Evolutionary conservation across 2,329 filamentous ascomycete genomes (phyloP), one percentile per base, ranked within the genome.

Genomic region (Gremmenia infestans): DNA sequence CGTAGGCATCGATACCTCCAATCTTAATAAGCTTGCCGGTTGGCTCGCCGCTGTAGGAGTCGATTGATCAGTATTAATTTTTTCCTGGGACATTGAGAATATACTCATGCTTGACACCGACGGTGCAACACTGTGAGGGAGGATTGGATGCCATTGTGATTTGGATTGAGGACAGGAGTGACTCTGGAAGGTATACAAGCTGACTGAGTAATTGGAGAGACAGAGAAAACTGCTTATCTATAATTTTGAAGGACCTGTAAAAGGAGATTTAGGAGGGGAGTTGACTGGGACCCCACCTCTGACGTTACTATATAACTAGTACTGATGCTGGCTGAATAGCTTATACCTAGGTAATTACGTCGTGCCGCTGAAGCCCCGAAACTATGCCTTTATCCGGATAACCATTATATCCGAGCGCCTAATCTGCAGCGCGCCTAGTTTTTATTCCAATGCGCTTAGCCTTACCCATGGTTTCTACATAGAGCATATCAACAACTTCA

Each of bases 61-160:
- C 48, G 57, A 43, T 42, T 15, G 23, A n/a, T n/a, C 32, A 14
- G 22, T 54, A 56, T 55, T 40, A 47, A 32, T 5, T 28, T 48
- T 15, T 35, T 36, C 19, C 9, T 19, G 19, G 28, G 28, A 15
- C n/a, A 22, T 32, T 49, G 22, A 36, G 12, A 11, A 55, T 59
- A 32, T 64, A 70, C 68, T 69, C 63, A 48, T 70, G 68, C 54
- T 67, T 70, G 4, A 70, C 60, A 53, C 69, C 69, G 40, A 67
- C 53, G 9, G 68, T 68, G 59, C 69, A 71, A 54, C 69, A 71
- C 47, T 57, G 56, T n/a, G 62, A 58, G 11, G 69, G 69, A 22
- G 66, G 64, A 17, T 70, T 63, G 19, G 69, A 70, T 17, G 69
- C 66, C 69, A 71, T 71, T 55, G 36, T 66, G 43, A 39, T 4